A percentile compares a stretch with the other conserved stretches of the same genome.
Evolutionary conservation across 2,329 filamentous ascomycete species (phyloP).

Genomic region (Aureobasidium lini): DNA sequence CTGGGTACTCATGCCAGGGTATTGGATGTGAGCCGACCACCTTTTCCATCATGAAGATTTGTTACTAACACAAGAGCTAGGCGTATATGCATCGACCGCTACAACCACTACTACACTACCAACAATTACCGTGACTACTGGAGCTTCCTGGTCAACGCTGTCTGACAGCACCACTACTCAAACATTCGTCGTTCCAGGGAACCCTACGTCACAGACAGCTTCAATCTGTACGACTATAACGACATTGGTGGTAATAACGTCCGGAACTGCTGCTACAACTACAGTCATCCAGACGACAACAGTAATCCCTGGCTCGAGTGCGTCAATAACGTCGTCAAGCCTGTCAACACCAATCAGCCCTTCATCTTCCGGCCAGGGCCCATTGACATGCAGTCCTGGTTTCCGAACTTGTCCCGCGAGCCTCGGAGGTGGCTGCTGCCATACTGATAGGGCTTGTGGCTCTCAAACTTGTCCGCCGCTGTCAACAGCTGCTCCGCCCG

Average conservation of each 20-base stretch:
- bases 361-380: slow-evolving; percentile 12
- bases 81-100: slow-evolving; percentile 18
- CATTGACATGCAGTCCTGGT: slow-evolving; percentile 33
- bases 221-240: slow-evolving; percentile 22
- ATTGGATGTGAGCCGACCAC: slow-evolving; percentile 53
- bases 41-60: slow-evolving; percentile 23
- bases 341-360: slow-evolving; percentile 3
- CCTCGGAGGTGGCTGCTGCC: slow-evolving; percentile 44
- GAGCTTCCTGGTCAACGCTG: not conserved
- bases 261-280: slow-evolving; percentile 13
- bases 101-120: slow-evolving; percentile 22
- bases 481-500: slow-evolving; percentile 18
- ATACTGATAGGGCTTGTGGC: slow-evolving; percentile 37
- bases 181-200: slow-evolving; percentile 8
- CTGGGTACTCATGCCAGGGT: slow-evolving; percentile 61
- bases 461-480: slow-evolving; percentile 16
- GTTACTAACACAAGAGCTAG: slow-evolving; percentile 8
- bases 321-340: not conserved
- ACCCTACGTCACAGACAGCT: slow-evolving; percentile 19
- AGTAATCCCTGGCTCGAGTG: slow-evolving; percentile 5
- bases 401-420: slow-evolving; percentile 40
- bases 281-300: slow-evolving; percentile 16
- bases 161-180: slow-evolving; percentile 5
- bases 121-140: slow-evolving; percentile 16
- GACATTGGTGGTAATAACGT: slow-evolving; percentile 16